Base-by-base conservation (phyloP, 179 eudicot genomes). In the Vitellaria paradoxa region DNA sequence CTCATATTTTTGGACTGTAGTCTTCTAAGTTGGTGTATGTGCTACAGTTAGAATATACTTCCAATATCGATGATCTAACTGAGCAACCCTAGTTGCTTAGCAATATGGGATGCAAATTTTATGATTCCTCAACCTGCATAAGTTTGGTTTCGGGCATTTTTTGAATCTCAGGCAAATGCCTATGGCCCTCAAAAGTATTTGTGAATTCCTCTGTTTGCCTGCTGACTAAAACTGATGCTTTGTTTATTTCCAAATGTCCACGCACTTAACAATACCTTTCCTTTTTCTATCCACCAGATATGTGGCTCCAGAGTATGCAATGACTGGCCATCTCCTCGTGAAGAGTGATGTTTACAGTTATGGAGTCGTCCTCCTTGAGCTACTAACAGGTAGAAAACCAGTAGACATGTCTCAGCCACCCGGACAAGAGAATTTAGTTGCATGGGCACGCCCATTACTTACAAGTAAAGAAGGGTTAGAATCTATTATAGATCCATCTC, bases 251-350 rank as follows among this genome's bases (percentile, higher is more conserved):
- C 37, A 0, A 30, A 30, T 30, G 37, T 30, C 37, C 37, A 30
- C 2, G 2, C 37, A 30, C 37, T 30, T 30, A 30, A 30, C 2
- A 30, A 30, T 72, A 15, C 65, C 10, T 18, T 53, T 42, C 61
- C 65, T 24, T 50, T 73, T 4, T 75, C 10, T 62, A 30, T 30
- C 46, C 21, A 10, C 68, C 83, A 95, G 99, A 86, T 95, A 95
- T 30, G 97, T 95, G 73, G 99, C 99, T 81, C 99, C 99, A 9
- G 99, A 95, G 83, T 95, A 95, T 72, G 99, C 99, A 18, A 95
- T 95, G 99, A 95, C 99, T 0, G 97, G 99, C 60, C 99, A 93
- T 85, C 99, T 95, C 76, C 97, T 95, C 1, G 99, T 93, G 62
- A 95, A 95, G 85, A 95, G 99, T 60, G 99, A 95, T 65, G 99